Percentiles rank a stretch among this genome's conserved stretches.
These are phyloP conservation scores for Brassica cretica DNA, from an alignment of 345 rosid genomes.

Conservation along the genomic window DNA sequence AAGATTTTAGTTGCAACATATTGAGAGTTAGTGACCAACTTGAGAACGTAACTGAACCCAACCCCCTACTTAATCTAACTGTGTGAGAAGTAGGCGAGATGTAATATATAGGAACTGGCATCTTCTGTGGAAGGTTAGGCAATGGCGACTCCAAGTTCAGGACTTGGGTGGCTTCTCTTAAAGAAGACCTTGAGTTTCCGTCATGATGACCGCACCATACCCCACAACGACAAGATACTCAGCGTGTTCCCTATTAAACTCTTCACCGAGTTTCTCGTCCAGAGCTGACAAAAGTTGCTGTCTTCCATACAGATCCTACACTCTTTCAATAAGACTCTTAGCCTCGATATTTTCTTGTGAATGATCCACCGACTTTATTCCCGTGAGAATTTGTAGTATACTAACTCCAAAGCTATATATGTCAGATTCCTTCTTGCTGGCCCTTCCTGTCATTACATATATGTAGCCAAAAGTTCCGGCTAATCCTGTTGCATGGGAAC, in stretches of 20 bases:
- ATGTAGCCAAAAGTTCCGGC: neutral
- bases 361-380: conserved; percentile 34
- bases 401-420: conserved; percentile 32
- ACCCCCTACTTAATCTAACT: conserved; percentile 16
- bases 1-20: neutral
- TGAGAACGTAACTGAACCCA: conserved; percentile 26
- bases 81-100: conserved; percentile 15
- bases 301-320: conserved; percentile 38
- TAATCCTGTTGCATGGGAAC: neutral
- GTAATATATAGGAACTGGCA: conserved; percentile 36
- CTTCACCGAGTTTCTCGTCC: conserved; percentile 39
- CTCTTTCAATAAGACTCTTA: conserved; percentile 46
- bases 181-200: neutral
- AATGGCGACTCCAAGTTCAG: conserved; percentile 38
- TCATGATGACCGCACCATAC: conserved; percentile 49
- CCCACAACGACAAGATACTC: conserved; percentile 46
- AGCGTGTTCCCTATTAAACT: conserved; percentile 37
- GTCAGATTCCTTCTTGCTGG: neutral
- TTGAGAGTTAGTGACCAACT: conserved; percentile 9
- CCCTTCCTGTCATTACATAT: neutral
- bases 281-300: conserved; percentile 28
- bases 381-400: conserved; percentile 35
- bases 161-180: conserved; percentile 40
- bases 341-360: neutral
- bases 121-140: conserved; percentile 45